A percentile compares a stretch with the other conserved stretches of the same genome.
Conservation (phyloP, 2,329 filamentous ascomycete genomes). For the Exophiala sideris region DNA sequence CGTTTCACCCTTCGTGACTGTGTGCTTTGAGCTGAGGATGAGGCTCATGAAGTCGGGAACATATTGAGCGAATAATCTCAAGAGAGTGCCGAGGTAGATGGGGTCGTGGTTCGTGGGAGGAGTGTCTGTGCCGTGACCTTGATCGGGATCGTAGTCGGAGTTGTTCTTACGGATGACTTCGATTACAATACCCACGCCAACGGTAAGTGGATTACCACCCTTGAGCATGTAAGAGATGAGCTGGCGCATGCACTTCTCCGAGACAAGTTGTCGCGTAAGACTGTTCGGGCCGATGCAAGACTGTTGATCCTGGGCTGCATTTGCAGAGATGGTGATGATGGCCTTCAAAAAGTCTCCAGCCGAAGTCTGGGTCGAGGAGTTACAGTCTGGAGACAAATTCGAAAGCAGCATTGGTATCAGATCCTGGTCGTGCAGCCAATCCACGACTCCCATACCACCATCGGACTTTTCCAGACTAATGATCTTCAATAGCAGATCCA, state of each 20-base stretch:
- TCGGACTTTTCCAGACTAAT: slow-evolving; percentile 93
- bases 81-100: slow-evolving; percentile 87
- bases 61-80: slow-evolving; percentile 83
- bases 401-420: slow-evolving; percentile 83
- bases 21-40: slow-evolving; percentile 69
- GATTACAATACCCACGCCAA: slow-evolving; percentile 95
- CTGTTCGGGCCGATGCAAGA: slow-evolving; percentile 99
- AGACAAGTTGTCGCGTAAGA: slow-evolving; percentile 90
- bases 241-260: slow-evolving; percentile 73
- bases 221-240: slow-evolving; percentile 90
- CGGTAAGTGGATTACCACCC: slow-evolving; percentile 89
- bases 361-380: slow-evolving; percentile 88
- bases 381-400: slow-evolving; percentile 80
- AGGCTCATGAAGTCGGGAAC: slow-evolving; percentile 92
- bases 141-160: slow-evolving; percentile 95
- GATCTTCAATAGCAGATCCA: slow-evolving; percentile 95
- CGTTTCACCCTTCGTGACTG: slow-evolving; percentile 55
- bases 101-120: slow-evolving; percentile 82
- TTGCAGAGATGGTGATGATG: slow-evolving; percentile 97
- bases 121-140: slow-evolving; percentile 73
- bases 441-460: slow-evolving; percentile 85
- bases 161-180: slow-evolving; percentile 99
- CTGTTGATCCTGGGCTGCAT: slow-evolving; percentile 95
- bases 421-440: slow-evolving; percentile 90
- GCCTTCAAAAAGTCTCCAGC: slow-evolving; percentile 97